Percentiles rank a stretch among this genome's conserved stretches.
Conservation (phyloP, 257 asterid genomes). For the Vinca minor region DNA sequence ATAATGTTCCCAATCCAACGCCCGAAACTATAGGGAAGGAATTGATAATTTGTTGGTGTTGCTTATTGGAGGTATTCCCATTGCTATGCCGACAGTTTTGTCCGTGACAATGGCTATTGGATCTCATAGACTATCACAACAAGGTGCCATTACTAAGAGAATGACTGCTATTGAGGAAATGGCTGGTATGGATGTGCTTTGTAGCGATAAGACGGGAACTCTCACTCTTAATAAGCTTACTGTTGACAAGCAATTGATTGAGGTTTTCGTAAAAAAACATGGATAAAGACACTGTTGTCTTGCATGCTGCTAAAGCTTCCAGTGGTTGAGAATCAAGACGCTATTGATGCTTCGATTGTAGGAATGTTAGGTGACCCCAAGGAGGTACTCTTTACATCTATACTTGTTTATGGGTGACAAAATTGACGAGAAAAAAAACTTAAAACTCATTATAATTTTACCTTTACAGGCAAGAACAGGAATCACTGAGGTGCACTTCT, state of each 20-base stretch:
- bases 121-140: constrained; percentile 76
- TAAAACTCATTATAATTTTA: no score
- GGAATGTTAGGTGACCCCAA: constrained; percentile 66
- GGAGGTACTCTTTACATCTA: constrained; percentile 32
- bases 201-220: constrained; percentile 93
- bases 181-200: constrained; percentile 95
- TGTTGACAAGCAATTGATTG: constrained; percentile 60
- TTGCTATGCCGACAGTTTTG: constrained; percentile 91
- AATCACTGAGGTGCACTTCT: constrained; percentile 72
- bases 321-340: constrained; percentile 81
- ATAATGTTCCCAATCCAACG: constrained; percentile 77
- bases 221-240: constrained; percentile 89
- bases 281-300: constrained; percentile 42
- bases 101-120: constrained; percentile 98
- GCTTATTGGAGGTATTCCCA: constrained; percentile 90
- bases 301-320: constrained; percentile 73
- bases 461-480: constrained; percentile 64
- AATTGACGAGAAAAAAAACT: no score
- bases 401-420: no score
- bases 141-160: constrained; percentile 95
- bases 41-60: constrained; percentile 76
- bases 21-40: constrained; percentile 66
- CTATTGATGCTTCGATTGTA: constrained; percentile 84
- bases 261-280: constrained; percentile 46
- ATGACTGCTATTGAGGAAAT: constrained; percentile 98